Evolutionary conservation across 768 basidiomycete species (phyloP).

Genomic region (Phanerochaete carnosa): DNA sequence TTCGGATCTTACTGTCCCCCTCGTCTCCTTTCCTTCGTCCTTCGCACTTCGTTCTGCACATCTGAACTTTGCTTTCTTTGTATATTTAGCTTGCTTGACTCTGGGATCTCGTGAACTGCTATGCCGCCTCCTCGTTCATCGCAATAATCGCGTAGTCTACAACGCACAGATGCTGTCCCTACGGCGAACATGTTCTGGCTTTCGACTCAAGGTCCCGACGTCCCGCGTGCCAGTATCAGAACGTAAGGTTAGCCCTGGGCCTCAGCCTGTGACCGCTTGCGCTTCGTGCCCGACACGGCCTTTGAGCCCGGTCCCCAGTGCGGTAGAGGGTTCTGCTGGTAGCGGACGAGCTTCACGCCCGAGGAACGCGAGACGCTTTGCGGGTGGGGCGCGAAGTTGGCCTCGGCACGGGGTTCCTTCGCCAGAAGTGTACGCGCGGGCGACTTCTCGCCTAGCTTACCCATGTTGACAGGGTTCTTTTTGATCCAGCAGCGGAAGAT

Average conservation of each 20-base stretch:
- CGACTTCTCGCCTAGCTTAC: slow-evolving; percentile 73
- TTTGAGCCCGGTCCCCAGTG: slow-evolving; percentile 90
- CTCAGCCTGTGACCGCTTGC: slow-evolving; percentile 37
- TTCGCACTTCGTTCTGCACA: not conserved
- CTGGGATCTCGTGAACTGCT: not conserved
- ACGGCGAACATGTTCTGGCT: not conserved
- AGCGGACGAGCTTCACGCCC: slow-evolving; percentile 77
- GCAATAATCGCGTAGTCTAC: not conserved
- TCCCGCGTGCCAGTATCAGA: not conserved
- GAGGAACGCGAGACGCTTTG: slow-evolving; percentile 55
- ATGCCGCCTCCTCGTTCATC: not conserved
- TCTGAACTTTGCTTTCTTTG: slow-evolving; percentile 4
- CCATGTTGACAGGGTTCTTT: slow-evolving; percentile 75
- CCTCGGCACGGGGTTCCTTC: slow-evolving; percentile 60
- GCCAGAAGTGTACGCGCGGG: slow-evolving; percentile 68
- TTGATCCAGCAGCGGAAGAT: slow-evolving; percentile 86
- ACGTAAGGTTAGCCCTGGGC: slow-evolving; percentile 12
- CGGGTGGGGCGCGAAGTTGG: slow-evolving; percentile 79
- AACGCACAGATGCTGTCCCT: not conserved
- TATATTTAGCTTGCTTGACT: slow-evolving; percentile 1
- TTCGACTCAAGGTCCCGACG: too few species aligned
- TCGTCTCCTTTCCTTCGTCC: not conserved
- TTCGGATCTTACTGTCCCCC: not conserved
- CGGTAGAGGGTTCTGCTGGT: slow-evolving; percentile 86
- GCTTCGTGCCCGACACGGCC: slow-evolving; percentile 38